A percentile compares a stretch with the other conserved stretches of the same genome.
phyloP scores from a whole-genome alignment of 2,329 filamentous ascomycete species.

The Penicillium sp. region DNA sequence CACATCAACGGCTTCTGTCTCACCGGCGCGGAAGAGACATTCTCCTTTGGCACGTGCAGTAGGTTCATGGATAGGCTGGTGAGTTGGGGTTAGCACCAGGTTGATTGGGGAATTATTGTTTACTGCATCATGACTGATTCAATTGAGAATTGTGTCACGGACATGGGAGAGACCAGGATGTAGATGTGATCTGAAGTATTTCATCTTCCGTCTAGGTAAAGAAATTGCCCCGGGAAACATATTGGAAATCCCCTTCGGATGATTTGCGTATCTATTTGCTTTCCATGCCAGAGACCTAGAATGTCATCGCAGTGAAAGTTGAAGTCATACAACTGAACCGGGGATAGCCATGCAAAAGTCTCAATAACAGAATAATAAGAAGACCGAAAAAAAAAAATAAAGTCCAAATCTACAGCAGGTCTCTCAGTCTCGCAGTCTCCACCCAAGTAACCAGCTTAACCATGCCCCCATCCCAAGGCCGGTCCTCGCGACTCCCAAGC shows the following conservation, averaged over 20 bases:
- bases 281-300: not conserved
- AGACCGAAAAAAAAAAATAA: not conserved
- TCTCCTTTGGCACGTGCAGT: slow-evolving; percentile 1
- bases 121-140: not conserved
- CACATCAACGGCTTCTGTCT: slow-evolving; percentile 18
- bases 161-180: not conserved
- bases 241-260: not conserved
- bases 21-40: not conserved
- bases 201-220: not conserved
- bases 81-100: not conserved
- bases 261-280: not conserved
- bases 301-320: not conserved
- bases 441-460: slow-evolving; percentile 1
- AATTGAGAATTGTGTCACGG: not conserved
- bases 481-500: slow-evolving; percentile 12
- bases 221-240: not conserved
- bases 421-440: not conserved
- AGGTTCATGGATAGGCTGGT: not conserved
- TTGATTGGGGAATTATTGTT: not conserved
- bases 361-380: not conserved
- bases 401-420: no score
- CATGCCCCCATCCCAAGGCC: not conserved
- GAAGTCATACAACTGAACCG: not conserved
- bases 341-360: not conserved
- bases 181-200: not conserved